These are phyloP conservation scores for Wallemia hederae DNA, from an alignment of 1,284 basidiomycete genomes.

Conservation along the genomic window DNA sequence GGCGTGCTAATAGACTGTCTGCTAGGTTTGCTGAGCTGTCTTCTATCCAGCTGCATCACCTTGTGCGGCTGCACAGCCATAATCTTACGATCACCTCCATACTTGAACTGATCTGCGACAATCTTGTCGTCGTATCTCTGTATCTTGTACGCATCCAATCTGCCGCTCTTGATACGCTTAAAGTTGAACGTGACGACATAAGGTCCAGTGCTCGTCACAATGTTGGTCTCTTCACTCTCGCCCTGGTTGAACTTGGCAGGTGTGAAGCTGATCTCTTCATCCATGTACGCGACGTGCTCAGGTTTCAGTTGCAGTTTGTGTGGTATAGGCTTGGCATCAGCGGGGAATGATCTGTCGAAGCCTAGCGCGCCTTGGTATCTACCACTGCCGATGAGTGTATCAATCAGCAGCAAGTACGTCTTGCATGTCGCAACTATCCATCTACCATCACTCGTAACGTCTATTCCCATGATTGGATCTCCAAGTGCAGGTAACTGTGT, in stretches of 20 bases:
- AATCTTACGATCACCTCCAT: constrained; percentile 79
- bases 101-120: constrained; percentile 87
- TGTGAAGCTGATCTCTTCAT: constrained; percentile 56
- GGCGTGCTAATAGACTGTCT: constrained; percentile 1
- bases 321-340: constrained; percentile 70
- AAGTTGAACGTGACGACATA: constrained; percentile 94
- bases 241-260: constrained; percentile 33
- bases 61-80: constrained; percentile 17
- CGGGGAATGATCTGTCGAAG: constrained; percentile 88
- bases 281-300: constrained; percentile 90
- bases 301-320: constrained; percentile 60
- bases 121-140: constrained; percentile 77
- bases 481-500: constrained; percentile 87
- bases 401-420: constrained; percentile 78
- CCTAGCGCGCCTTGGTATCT: constrained; percentile 59
- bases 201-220: constrained; percentile 84
- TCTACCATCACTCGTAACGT: constrained; percentile 75
- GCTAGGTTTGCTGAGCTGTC: not conserved
- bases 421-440: constrained; percentile 91
- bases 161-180: constrained; percentile 69
- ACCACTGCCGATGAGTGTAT: constrained; percentile 78
- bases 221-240: constrained; percentile 51
- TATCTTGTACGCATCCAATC: constrained; percentile 73
- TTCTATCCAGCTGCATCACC: not conserved
- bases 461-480: constrained; percentile 79